These are phyloP conservation scores for Candida yuanshanica DNA, from an alignment of 805 yeast species.

Conservation along the genomic window DNA sequence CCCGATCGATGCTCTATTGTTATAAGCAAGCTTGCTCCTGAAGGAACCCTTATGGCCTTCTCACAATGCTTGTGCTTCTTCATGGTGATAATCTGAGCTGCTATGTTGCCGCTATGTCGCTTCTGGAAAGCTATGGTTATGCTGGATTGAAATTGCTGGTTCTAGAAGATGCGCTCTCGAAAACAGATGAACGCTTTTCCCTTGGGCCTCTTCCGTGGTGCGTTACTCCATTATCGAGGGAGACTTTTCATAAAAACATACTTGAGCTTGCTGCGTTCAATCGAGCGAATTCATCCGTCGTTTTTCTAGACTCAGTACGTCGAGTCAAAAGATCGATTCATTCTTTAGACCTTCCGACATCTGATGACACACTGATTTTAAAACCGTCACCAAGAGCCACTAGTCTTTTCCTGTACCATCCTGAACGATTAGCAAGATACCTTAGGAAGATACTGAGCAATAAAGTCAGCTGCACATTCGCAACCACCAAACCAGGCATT, in stretches of 20 bases:
- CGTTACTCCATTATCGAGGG: slow-evolving; percentile 2
- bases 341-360: slow-evolving; percentile 1
- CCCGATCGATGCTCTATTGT: too few species aligned
- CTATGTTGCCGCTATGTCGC: slow-evolving; percentile 1
- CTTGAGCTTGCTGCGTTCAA: slow-evolving; percentile 2
- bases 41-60: not conserved
- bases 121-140: slow-evolving; percentile 2
- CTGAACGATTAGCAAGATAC: slow-evolving; percentile 1
- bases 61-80: slow-evolving; percentile 7
- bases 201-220: slow-evolving; percentile 11
- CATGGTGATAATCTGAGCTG: slow-evolving; percentile 5
- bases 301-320: slow-evolving; percentile 6
- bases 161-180: slow-evolving; percentile 1
- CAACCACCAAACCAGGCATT: not conserved
- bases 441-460: not conserved
- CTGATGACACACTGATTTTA: not conserved
- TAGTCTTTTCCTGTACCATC: slow-evolving; percentile 7
- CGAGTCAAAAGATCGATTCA: not conserved
- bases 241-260: not conserved
- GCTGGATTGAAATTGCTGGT: slow-evolving; percentile 1
- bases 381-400: slow-evolving; percentile 10
- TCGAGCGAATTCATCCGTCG: slow-evolving; percentile 7
- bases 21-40: not conserved
- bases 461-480: slow-evolving; percentile 1
- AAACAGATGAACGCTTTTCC: not conserved